These are phyloP conservation scores for Pholiota molesta DNA, from an alignment of 768 basidiomycete species.

Conservation along the genomic window DNA sequence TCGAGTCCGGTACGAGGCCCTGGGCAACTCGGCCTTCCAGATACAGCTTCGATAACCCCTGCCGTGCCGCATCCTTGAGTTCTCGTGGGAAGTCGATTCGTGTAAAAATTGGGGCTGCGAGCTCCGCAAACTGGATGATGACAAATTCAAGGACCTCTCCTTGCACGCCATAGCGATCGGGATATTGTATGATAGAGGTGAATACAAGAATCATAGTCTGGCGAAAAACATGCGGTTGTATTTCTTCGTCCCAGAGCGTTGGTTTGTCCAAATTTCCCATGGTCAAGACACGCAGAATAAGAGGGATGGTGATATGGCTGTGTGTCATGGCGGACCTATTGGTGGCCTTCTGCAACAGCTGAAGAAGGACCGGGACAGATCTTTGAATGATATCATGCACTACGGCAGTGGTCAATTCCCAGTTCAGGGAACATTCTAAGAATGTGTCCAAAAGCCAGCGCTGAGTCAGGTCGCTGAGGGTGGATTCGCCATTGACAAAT, in stretches of 20 bases:
- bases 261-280: conserved; percentile 27
- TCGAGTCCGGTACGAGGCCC: conserved; percentile 31
- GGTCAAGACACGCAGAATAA: conserved; percentile 35
- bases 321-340: conserved; percentile 29
- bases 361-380: conserved; percentile 38
- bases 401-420: conserved; percentile 40
- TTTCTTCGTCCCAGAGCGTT: conserved; percentile 31
- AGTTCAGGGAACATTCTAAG: conserved; percentile 36
- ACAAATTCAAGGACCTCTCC: conserved; percentile 34
- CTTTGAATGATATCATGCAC: conserved; percentile 35
- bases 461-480: conserved; percentile 34
- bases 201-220: conserved; percentile 36
- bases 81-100: conserved; percentile 32
- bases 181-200: conserved; percentile 33
- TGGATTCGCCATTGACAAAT: conserved; percentile 32
- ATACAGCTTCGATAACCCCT: conserved; percentile 40
- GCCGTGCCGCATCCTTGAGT: conserved; percentile 29
- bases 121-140: conserved; percentile 33
- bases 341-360: conserved; percentile 33
- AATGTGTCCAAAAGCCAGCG: conserved; percentile 43
- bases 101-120: conserved; percentile 33
- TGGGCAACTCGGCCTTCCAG: conserved; percentile 35
- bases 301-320: conserved; percentile 31
- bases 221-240: conserved; percentile 31
- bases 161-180: conserved; percentile 33